A percentile compares a stretch with the other conserved stretches of the same genome.
Conservation (phyloP, 345 rosid species). For the Jatropha curcas region DNA sequence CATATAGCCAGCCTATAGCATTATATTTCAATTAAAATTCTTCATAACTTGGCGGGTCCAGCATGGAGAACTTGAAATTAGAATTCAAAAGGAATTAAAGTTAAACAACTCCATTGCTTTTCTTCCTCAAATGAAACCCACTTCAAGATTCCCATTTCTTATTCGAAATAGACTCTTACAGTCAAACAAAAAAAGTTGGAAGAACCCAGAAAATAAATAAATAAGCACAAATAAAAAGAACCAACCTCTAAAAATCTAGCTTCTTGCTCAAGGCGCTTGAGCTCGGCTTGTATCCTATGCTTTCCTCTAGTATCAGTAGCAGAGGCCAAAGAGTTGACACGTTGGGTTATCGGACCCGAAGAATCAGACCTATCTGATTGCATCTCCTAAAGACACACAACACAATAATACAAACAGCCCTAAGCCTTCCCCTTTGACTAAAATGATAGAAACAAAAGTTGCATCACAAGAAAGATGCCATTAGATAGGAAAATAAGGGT, state of each 20-base stretch:
- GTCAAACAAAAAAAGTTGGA: conserved; percentile 3
- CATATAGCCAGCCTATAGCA: too few species aligned
- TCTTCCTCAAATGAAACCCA: background rate
- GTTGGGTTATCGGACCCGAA: conserved; percentile 44
- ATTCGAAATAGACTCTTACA: background rate
- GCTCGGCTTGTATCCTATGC: conserved; percentile 35
- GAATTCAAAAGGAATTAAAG: conserved; percentile 1
- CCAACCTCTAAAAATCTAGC: conserved; percentile 30
- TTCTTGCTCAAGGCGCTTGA: conserved; percentile 33
- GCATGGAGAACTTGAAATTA: background rate
- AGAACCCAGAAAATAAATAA: background rate
- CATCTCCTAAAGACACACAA: conserved; percentile 35
- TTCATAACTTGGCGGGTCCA: background rate
- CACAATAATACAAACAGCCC: conserved; percentile 12
- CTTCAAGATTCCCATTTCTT: background rate
- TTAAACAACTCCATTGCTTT: background rate
- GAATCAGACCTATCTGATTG: conserved; percentile 56
- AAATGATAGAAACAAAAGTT: background rate
- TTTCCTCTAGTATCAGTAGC: conserved; percentile 26
- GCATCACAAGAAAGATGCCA: conserved; percentile 17
- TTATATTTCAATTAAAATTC: background rate
- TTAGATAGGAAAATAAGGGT: conserved; percentile 31
- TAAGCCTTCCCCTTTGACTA: background rate
- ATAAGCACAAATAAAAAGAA: background rate
- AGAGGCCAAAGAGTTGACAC: conserved; percentile 30